These are phyloP conservation scores for Syzygium malaccense DNA, from an alignment of 441 rosid species.

Conservation along the genomic window DNA sequence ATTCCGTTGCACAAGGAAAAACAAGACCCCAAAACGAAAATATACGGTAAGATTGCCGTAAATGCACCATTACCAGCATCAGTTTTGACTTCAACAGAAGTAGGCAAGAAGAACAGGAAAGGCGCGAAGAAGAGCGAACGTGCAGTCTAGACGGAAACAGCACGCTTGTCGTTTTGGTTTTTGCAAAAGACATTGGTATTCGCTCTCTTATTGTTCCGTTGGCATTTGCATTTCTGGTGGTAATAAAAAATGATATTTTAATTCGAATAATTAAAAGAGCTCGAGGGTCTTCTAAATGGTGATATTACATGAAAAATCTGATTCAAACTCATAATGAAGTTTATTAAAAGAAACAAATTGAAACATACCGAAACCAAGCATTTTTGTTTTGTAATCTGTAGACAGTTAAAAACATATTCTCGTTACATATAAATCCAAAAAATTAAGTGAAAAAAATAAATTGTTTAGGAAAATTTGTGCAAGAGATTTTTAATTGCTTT, in stretches of 20 bases:
- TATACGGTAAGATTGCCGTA: neutral
- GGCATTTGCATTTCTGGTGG: neutral
- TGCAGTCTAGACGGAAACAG: no score
- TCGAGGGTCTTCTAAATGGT: neutral
- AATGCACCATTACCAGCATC: neutral
- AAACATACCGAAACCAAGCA: neutral
- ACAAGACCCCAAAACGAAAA: neutral
- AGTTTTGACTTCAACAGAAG: neutral
- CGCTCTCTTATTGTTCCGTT: neutral
- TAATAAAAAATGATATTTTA: no score
- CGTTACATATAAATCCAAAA: neutral
- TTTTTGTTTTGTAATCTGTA: neutral
- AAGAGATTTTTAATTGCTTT: neutral
- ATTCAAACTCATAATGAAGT: neutral
- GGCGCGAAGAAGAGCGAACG: neutral
- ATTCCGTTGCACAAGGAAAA: neutral
- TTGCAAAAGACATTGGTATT: no score
- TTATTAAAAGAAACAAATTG: neutral
- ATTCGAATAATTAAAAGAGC: neutral
- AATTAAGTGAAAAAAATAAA: fast-evolving
- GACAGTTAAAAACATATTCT: neutral
- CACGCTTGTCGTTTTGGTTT: no score
- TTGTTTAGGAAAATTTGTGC: neutral
- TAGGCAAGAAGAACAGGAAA: neutral
- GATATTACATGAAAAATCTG: neutral